A percentile compares a stretch with the other conserved stretches of the same genome.
Conservation (phyloP, 2,329 filamentous ascomycete genomes). For the Albifimbria verrucaria region DNA sequence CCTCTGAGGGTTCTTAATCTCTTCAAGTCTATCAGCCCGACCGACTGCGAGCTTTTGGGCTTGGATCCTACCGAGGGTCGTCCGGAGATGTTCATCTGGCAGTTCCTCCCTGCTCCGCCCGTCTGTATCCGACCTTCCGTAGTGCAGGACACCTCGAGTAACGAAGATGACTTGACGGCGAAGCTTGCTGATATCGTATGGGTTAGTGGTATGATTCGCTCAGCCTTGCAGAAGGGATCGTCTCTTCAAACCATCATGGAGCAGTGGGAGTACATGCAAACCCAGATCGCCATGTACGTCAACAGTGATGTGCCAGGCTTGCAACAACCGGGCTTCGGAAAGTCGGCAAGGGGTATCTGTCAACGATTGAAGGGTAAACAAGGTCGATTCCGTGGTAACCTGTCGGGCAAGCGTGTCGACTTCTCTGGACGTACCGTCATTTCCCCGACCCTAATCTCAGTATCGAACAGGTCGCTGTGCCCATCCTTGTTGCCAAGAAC, state of each 20-base stretch:
- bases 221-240: constrained; percentile 78
- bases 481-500: constrained; percentile 88
- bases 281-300: constrained; percentile 96
- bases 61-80: constrained; percentile 82
- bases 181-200: constrained; percentile 97
- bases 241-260: constrained; percentile 91
- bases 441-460: constrained; percentile 93
- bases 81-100: constrained; percentile 97
- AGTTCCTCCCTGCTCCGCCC: constrained; percentile 89
- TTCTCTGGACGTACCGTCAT: constrained; percentile 98
- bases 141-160: constrained; percentile 87
- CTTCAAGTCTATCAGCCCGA: constrained; percentile 80
- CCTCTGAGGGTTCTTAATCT: constrained; percentile 85
- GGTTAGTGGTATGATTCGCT: constrained; percentile 82
- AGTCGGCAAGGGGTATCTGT: constrained; percentile 88
- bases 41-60: constrained; percentile 87
- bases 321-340: constrained; percentile 82
- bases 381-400: constrained; percentile 91
- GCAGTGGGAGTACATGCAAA: constrained; percentile 94
- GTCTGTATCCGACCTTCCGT: constrained; percentile 94
- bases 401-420: constrained; percentile 97
- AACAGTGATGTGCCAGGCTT: constrained; percentile 94
- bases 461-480: constrained; percentile 91
- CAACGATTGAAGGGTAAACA: constrained; percentile 97
- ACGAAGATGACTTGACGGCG: constrained; percentile 93